Evolutionary conservation across 192 early-diverging fungal species (phyloP), one percentile per base, ranked within the genome.

Genomic region (Ambispora gerdemannii): DNA sequence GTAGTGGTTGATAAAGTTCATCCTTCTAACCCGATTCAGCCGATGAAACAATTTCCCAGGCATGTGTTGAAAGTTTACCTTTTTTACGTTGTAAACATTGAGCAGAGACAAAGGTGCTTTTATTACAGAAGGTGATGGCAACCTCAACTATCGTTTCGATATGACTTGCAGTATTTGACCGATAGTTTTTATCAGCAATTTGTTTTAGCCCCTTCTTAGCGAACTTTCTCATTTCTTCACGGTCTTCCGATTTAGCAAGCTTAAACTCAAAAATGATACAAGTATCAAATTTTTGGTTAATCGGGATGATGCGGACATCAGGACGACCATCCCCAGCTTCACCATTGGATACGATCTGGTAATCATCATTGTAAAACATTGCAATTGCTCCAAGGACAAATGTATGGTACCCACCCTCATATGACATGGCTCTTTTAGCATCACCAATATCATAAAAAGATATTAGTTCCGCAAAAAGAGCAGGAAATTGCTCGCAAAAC

Each of bases 1-100:
- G 51, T 52, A 52, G 0, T 52, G 0, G 51, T n/a, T 52, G 51
- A 52, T 52, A 52, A n/a, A n/a, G n/a, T n/a, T 52, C 51, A 0
- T 52, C 51, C 51, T 52, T 52, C 1, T 52, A 52, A 59, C 56
- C 28, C 27, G 58, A 60, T 33, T 60, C 27, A 60, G 58, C 32
- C 34, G 19, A 33, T 60, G 17, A 60, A 60, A 19, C 25, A 60
- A 60, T 4, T 33, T 60, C 0, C 32, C 58, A 60, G 30, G 13
- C 22, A 60, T 11, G 2, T 32, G 11, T 60, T 60, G 32, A 60
- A 60, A 6, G 28, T 60, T 6, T 20, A 33, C 7, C 13, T 60
- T 35, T 31, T 60, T 33, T 20, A 60, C 32, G 32, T 33, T 33
- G 58, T 60, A 59, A 33, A 31, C 11, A 0, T 31, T 4, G 13